Evolutionary conservation across 2,329 filamentous ascomycete genomes (phyloP).

Genomic region (Colletotrichum neosansevieriae): DNA sequence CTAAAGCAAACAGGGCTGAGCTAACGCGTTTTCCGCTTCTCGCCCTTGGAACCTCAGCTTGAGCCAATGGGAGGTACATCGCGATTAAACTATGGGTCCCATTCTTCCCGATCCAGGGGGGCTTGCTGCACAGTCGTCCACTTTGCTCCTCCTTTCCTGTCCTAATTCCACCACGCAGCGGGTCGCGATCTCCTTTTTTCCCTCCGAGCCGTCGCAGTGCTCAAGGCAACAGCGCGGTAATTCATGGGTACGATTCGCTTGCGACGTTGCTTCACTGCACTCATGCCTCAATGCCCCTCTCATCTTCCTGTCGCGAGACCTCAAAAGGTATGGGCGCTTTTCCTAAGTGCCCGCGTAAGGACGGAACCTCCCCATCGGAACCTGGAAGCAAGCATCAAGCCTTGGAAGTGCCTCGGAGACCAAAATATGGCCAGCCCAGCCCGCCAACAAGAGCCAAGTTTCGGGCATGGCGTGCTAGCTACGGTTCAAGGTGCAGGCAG

Average conservation of each 20-base stretch:
- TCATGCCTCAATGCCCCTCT: constrained; percentile 10
- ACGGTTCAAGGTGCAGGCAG: not conserved
- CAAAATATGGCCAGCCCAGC: constrained; percentile 24
- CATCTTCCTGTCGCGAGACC: not conserved
- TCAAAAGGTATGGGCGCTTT: constrained; percentile 5
- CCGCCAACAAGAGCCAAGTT: constrained; percentile 5
- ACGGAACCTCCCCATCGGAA: constrained; percentile 6
- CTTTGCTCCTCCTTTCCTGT: not conserved
- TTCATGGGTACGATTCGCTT: not conserved
- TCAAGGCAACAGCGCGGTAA: constrained; percentile 13
- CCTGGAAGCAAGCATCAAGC: constrained; percentile 16
- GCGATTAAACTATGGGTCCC: constrained; percentile 8
- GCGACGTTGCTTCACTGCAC: constrained; percentile 1
- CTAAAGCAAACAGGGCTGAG: constrained; percentile 38
- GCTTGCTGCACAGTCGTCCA: not conserved
- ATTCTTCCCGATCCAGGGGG: constrained; percentile 25
- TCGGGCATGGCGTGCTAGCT: constrained; percentile 29
- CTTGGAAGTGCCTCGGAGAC: not conserved
- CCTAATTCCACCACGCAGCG: not conserved
- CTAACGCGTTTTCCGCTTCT: constrained; percentile 34
- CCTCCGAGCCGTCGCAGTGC: constrained; percentile 6
- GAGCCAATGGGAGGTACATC: constrained; percentile 20
- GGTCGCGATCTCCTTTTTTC: constrained; percentile 19
- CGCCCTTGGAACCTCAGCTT: not conserved
- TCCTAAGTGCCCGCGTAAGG: constrained; percentile 5